Evolutionary conservation across 345 rosid genomes (phyloP).

Genomic region (Sisymbrium altissimum): DNA sequence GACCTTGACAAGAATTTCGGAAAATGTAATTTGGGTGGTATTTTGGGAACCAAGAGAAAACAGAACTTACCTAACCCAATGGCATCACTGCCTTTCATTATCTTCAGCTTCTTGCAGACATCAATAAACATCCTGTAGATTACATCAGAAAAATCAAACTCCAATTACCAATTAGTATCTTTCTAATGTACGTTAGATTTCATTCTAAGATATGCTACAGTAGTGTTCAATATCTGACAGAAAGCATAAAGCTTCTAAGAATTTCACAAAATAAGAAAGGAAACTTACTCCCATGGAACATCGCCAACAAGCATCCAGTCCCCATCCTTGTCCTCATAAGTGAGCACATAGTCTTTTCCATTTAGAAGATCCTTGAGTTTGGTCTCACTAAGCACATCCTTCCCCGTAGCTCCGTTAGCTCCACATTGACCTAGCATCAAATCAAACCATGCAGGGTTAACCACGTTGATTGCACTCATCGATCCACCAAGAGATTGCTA

Average conservation of each 20-base stretch:
- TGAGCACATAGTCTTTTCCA: conserved; percentile 89
- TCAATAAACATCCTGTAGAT: conserved; percentile 75
- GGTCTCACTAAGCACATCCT: conserved; percentile 64
- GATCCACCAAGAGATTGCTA: not conserved
- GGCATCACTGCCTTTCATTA: conserved; percentile 91
- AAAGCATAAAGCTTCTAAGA: not conserved
- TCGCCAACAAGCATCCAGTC: conserved; percentile 99
- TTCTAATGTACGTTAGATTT: not conserved
- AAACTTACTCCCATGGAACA: conserved; percentile 94
- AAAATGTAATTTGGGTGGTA: not conserved
- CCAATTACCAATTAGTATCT: not conserved
- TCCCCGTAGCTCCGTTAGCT: conserved; percentile 53
- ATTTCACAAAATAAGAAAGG: not conserved
- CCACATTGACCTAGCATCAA: conserved; percentile 68
- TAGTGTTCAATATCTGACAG: not conserved
- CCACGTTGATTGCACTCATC: not conserved
- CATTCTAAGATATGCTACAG: not conserved
- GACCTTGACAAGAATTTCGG: not conserved
- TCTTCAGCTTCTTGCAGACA: conserved; percentile 86
- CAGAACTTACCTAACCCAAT: conserved; percentile 70
- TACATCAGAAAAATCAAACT: not conserved
- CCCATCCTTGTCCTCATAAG: conserved; percentile 91
- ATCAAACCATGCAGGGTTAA: conserved; percentile 12
- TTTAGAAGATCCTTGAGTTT: conserved; percentile 72
- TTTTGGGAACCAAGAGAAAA: not conserved